Evolutionary conservation across 768 basidiomycete genomes (phyloP), one percentile per base, ranked within the genome.

Genomic region (Termitomyces sp.): DNA sequence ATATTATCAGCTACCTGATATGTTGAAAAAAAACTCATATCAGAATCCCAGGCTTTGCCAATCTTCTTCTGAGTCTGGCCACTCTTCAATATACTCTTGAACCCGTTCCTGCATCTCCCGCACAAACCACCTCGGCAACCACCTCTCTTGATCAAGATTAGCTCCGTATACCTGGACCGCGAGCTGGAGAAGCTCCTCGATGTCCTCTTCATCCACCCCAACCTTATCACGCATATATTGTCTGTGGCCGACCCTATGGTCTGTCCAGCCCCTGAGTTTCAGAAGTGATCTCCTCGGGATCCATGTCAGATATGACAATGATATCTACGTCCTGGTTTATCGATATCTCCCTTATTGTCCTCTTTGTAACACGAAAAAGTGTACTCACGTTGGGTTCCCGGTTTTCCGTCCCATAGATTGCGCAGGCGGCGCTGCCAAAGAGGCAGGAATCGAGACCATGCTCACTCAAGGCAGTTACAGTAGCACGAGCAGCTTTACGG

Each of bases 281-380:
- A 78, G 59, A 15, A 77, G 63, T 81, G 57, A 82, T 69, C 6
- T 63, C 60, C 62, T 78, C 78, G 40, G 66, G 62, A 51, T 71
- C 62, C 8, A 37, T 31, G 0, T 63, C 57, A 5, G 75, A 72
- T 41, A 78, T 61, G 12, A 80, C 74, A 26, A 79, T 68, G 3
- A 81, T 65, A 56, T 81, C 79, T 10, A 79, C 67, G 58, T 81
- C 80, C 79, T 80, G 26, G 3, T 52, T 15, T 3, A 14, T 23
- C 31, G 37, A 38, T 5, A 38, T 38, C 17, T 23, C 21, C 26
- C 5, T 45, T 5, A 30, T 21, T 30, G 8, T 11, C 12, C 4
- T n/a, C 37, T 26, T 23, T 45, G 33, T 37, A 21, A 42, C 26
- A 41, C 2, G n/a, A 50, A 3, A 30, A 19, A 30, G 23, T 30